Base-by-base conservation (phyloP, 2,329 filamentous ascomycete genomes). In the Curvularia spicifera region DNA sequence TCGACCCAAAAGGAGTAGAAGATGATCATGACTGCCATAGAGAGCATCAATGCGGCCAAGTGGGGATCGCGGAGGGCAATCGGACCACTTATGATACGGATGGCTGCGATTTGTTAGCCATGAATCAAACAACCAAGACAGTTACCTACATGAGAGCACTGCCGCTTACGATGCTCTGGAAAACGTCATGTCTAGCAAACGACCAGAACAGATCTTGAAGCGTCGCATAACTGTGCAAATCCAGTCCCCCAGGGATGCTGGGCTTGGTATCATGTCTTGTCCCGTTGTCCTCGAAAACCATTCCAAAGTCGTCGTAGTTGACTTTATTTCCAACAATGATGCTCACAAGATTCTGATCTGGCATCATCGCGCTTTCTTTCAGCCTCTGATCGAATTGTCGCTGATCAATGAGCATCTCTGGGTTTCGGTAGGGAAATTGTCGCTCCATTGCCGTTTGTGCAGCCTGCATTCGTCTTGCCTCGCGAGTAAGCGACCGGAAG, bases 161-260 rank as follows among this genome's bases (percentile, higher is more conserved):
- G 8, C 92, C 94, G 65, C 93, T 95, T 24, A 98, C 81, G 60
- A 97, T 86, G 72, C 91, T 93, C 75, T 97, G 94, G 67, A 94
- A 96, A 8, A 91, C 87, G 74, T 98, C 95, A 81, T 97, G 95
- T 76, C 97, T 96, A 68, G 86, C 89, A 74, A 93, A 97, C 91
- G 93, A 97, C 93, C 94, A 99, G 72, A 90, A 96, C 5, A 98
- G 79, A 77, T 98, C 95, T 63, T 90, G 87, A 39, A 95, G 82
- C 15, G 90, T 89, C 69, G 95, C 90, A 70, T 91, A 96, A 40
- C 85, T 88, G 61, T 91, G 88, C 47, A 96, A 83, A 60, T 98
- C 93, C 15, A 78, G 48, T 63, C 68, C 63, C 33, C 61, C 60
- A 48, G 70, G 58, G 12, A 67, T 40, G 8, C 43, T 57, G 60